A percentile compares a stretch with the other conserved stretches of the same genome.
phyloP scores from a whole-genome alignment of 2,329 filamentous ascomycete genomes.

The Stemphylium beticola region DNA sequence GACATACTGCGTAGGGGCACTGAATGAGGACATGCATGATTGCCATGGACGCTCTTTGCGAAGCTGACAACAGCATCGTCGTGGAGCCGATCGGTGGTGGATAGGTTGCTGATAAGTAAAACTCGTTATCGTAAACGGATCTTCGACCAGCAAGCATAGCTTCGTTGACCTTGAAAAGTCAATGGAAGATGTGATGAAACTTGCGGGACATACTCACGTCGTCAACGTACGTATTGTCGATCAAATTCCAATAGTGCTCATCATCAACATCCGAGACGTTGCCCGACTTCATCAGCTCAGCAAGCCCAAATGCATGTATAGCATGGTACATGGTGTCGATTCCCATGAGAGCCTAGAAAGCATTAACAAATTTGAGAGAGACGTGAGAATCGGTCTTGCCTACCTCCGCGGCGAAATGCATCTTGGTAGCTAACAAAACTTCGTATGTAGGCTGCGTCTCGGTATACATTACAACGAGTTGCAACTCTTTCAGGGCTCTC shows the following conservation, averaged over 20 bases:
- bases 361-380: slow-evolving; percentile 6
- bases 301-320: slow-evolving; percentile 36
- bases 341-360: slow-evolving; percentile 28
- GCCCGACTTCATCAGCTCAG: slow-evolving; percentile 35
- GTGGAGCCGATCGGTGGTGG: slow-evolving; percentile 18
- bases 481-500: slow-evolving; percentile 33
- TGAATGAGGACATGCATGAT: slow-evolving; percentile 43
- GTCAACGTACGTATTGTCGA: slow-evolving; percentile 45
- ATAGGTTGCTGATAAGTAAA: slow-evolving; percentile 34
- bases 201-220: slow-evolving; percentile 28
- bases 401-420: slow-evolving; percentile 41
- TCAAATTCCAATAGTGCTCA: slow-evolving; percentile 38
- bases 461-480: slow-evolving; percentile 23
- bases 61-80: slow-evolving; percentile 10
- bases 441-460: slow-evolving; percentile 29
- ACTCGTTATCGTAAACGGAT: slow-evolving; percentile 39
- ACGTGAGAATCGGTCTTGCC: not conserved
- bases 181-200: not conserved
- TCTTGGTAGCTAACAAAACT: slow-evolving; percentile 34
- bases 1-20: slow-evolving; percentile 31
- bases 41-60: slow-evolving; percentile 29
- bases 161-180: slow-evolving; percentile 35
- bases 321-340: slow-evolving; percentile 36
- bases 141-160: slow-evolving; percentile 34
- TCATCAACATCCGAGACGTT: slow-evolving; percentile 28